Evolutionary conservation across 306 rosid species (phyloP), one percentile per base, ranked within the genome.

Genomic region (Malus fusca): DNA sequence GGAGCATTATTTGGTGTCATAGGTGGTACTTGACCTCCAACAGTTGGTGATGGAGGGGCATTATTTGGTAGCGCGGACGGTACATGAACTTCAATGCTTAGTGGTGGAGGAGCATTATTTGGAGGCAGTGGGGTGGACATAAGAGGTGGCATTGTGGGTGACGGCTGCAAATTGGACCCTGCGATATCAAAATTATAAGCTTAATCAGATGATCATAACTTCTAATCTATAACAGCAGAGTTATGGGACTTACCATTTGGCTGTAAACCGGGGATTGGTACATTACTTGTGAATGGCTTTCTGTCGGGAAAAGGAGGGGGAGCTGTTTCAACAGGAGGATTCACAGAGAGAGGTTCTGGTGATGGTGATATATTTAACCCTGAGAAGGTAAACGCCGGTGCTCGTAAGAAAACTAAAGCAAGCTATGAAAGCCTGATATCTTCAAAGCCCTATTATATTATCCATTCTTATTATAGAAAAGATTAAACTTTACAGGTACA

Each of bases 281-380:
- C 78, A 83, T 71, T 75, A 71, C 72, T 71, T 77, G 74, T 66
- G 85, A 83, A 78, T 52, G 92, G 72, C 66, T 78, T 75, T 37
- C 80, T 87, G 69, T 79, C 74, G 70, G 70, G 81, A 15, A 68
- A 44, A 67, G 80, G 76, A 73, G 79, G 72, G 26, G 87, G 83
- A 17, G 87, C 74, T 84, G 75, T 78, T 77, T 66, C 80, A 3
- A 82, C 64, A n/a, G 90, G 85, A 87, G 85, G 78, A 81, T 73
- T 76, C 72, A 76, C 81, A 8, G 83, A 74, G 23, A 75, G 71
- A 64, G 63, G 74, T 70, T 80, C 76, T n/a, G 90, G 91, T 61
- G 92, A 84, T 44, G 90, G 90, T 73, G 91, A 79, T 75, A 82
- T 68, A 48, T 66, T 79, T 64, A 80, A 84, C 18, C 87, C 97